Evolutionary conservation across 306 rosid species (phyloP).

Genomic region (Prunus mira): DNA sequence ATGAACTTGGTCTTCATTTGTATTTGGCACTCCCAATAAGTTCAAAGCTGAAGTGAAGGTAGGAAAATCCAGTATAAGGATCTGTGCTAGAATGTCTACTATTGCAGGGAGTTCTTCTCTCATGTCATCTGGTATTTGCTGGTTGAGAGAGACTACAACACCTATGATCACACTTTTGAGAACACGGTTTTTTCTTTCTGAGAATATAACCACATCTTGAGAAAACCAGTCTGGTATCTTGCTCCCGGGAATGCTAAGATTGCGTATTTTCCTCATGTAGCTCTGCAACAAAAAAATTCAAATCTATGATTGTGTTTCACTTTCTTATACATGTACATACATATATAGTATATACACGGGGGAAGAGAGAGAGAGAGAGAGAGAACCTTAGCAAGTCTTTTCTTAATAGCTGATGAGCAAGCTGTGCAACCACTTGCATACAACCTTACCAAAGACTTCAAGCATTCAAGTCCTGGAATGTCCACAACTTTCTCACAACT

Average conservation of each 20-base stretch:
- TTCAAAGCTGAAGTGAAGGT: slow-evolving; percentile 19
- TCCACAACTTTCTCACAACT: slow-evolving; percentile 49
- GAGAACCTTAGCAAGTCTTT: slow-evolving; percentile 55
- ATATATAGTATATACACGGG: no score
- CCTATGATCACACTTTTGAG: slow-evolving; percentile 42
- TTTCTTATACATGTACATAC: background rate
- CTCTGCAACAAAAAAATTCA: slow-evolving; percentile 30
- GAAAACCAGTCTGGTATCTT: slow-evolving; percentile 59
- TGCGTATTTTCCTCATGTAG: slow-evolving; percentile 46
- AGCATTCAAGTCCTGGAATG: slow-evolving; percentile 63
- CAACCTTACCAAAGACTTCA: slow-evolving; percentile 53
- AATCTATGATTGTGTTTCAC: background rate
- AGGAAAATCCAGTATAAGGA: slow-evolving; percentile 33
- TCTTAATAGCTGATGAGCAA: slow-evolving; percentile 36
- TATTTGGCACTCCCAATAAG: slow-evolving; percentile 47
- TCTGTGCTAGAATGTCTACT: slow-evolving; percentile 38
- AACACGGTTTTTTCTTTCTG: slow-evolving; percentile 34
- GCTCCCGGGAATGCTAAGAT: slow-evolving; percentile 62
- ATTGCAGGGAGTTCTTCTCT: slow-evolving; percentile 18
- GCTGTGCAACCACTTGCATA: slow-evolving; percentile 45
- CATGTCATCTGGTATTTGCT: slow-evolving; percentile 13
- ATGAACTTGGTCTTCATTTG: slow-evolving; percentile 45
- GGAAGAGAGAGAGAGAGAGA: background rate
- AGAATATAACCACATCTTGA: slow-evolving; percentile 34
- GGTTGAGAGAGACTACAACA: slow-evolving; percentile 47